A percentile compares a stretch with the other conserved stretches of the same genome.
Evolutionary conservation across 2,329 filamentous ascomycete species (phyloP).

Genomic region (Lomentospora prolificans): DNA sequence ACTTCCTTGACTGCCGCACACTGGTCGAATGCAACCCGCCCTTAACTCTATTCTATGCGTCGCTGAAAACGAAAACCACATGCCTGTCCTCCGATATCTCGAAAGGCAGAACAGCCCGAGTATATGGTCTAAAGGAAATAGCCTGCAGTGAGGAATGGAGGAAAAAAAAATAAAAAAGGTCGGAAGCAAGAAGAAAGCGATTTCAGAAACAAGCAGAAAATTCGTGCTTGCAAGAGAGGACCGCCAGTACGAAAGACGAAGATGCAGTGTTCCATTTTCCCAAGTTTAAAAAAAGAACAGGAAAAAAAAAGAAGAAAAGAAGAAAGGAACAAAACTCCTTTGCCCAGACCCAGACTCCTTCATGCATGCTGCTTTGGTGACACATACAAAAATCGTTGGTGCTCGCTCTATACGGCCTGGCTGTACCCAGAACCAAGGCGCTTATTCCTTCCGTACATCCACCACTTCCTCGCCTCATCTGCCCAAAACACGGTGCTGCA

Average conservation of each 20-base stretch:
- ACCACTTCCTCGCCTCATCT: conserved; percentile 83
- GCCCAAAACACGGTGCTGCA: conserved; percentile 92
- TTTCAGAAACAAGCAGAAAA: not conserved
- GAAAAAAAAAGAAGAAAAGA: conserved; percentile 4
- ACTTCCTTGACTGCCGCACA: not conserved
- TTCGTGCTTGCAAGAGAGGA: no score
- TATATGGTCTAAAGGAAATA: not conserved
- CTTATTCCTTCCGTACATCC: conserved; percentile 45
- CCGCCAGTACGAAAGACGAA: no score
- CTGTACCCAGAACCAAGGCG: conserved; percentile 53
- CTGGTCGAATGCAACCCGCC: no score
- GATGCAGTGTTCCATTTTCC: no score
- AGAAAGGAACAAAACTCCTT: conserved; percentile 4
- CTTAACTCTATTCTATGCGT: not conserved
- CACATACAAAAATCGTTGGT: not conserved
- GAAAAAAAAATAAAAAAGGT: not conserved
- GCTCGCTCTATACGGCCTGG: conserved; percentile 12
- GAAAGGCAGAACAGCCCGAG: not conserved
- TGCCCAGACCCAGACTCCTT: not conserved
- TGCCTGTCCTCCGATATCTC: not conserved
- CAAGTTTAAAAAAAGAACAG: not conserved
- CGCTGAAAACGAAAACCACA: not conserved
- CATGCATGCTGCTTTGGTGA: not conserved
- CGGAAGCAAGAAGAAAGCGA: not conserved
- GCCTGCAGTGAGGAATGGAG: not conserved